These are phyloP conservation scores for Arbutus unedo DNA, from an alignment of 148 eudicot species.

Conservation along the genomic window DNA sequence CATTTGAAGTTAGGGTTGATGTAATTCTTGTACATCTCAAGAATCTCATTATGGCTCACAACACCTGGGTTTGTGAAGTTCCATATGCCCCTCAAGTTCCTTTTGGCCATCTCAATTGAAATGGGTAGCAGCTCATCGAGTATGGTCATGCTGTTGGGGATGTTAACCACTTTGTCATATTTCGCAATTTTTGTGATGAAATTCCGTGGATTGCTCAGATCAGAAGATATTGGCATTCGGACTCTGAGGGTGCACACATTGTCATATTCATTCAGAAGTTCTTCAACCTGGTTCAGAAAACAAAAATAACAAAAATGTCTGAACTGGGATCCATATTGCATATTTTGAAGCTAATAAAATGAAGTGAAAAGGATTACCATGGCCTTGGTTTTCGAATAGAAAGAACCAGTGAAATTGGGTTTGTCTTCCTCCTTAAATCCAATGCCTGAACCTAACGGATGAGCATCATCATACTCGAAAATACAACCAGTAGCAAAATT, in stretches of 20 bases:
- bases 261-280: slow-evolving; percentile 17
- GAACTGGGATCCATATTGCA: neutral
- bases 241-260: slow-evolving; percentile 17
- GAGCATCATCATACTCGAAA: slow-evolving; percentile 26
- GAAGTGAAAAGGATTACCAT: slow-evolving; percentile 16
- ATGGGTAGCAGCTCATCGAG: slow-evolving; percentile 20
- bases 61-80: slow-evolving; percentile 23
- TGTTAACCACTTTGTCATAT: slow-evolving; percentile 20
- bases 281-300: slow-evolving; percentile 9
- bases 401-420: slow-evolving; percentile 28
- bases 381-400: slow-evolving; percentile 30
- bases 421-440: slow-evolving; percentile 34
- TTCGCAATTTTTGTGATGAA: slow-evolving; percentile 18
- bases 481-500: slow-evolving; percentile 30
- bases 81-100: slow-evolving; percentile 18
- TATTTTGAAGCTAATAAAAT: neutral
- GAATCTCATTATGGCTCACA: slow-evolving; percentile 16
- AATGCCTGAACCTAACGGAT: slow-evolving; percentile 28
- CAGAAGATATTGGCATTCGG: slow-evolving; percentile 23
- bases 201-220: slow-evolving; percentile 16
- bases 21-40: slow-evolving; percentile 18
- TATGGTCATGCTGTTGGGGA: slow-evolving; percentile 21
- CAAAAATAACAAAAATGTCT: neutral
- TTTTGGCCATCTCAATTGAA: slow-evolving; percentile 16
- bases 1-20: slow-evolving; percentile 18